Percentiles rank a stretch among this genome's conserved stretches.
Conservation (phyloP, 352 stramenopile genomes). For the Phytophthora cactorum region DNA sequence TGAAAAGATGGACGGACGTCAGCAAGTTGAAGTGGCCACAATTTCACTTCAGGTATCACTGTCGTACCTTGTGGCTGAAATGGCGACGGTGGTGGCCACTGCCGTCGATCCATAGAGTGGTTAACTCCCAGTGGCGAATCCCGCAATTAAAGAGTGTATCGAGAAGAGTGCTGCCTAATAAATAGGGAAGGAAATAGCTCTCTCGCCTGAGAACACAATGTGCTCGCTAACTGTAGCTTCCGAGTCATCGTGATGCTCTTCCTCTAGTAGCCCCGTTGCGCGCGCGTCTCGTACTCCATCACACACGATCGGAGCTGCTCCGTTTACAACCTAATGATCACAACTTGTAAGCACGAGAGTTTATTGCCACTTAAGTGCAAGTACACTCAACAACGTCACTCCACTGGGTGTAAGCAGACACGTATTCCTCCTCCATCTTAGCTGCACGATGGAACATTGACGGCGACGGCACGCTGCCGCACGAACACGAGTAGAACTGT, state of each 20-base stretch:
- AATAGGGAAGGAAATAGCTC: constrained; percentile 62
- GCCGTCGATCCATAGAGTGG: constrained; percentile 55
- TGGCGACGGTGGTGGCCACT: constrained; percentile 63
- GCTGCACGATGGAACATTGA: constrained; percentile 47
- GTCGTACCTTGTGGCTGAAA: constrained; percentile 69
- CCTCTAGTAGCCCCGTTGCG: constrained; percentile 28
- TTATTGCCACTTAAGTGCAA: neutral
- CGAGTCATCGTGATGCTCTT: constrained; percentile 25
- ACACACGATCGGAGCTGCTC: constrained; percentile 3
- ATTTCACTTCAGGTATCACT: neutral
- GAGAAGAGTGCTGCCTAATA: constrained; percentile 73
- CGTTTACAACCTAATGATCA: constrained; percentile 23
- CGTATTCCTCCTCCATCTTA: constrained; percentile 44
- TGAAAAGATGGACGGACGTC: constrained; percentile 13
- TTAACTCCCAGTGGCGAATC: constrained; percentile 71
- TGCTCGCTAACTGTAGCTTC: constrained; percentile 61
- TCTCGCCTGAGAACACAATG: constrained; percentile 65
- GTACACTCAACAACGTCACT: constrained; percentile 25
- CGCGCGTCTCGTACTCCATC: constrained; percentile 35
- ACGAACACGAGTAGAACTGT: constrained; percentile 42
- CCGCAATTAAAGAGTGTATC: constrained; percentile 69
- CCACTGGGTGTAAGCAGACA: constrained; percentile 45
- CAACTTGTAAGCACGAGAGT: neutral
- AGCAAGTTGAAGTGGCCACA: constrained; percentile 10
- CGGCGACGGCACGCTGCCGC: constrained; percentile 30